These are phyloP conservation scores for Salix suchowensis DNA, from an alignment of 345 rosid species.

Conservation along the genomic window DNA sequence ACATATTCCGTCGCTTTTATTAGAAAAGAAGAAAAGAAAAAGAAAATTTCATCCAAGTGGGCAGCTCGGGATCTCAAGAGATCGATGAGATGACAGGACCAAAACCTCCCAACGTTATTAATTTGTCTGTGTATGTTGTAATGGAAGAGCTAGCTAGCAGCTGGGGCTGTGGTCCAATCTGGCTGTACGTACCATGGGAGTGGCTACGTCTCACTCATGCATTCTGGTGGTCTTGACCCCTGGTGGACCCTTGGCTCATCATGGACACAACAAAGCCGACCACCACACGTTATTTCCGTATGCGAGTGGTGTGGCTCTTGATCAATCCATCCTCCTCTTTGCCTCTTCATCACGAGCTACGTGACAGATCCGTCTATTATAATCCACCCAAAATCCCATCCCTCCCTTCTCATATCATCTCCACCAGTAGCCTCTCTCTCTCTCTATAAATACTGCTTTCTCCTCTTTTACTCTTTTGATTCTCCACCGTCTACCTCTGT, in stretches of 20 bases:
- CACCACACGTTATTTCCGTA: neutral
- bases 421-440: neutral
- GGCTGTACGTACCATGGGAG: neutral
- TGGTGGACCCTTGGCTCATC: neutral
- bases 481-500: neutral
- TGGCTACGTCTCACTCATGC: neutral
- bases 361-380: constrained; percentile 22
- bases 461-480: neutral
- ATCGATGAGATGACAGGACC: neutral
- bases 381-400: neutral
- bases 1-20: too few relatives aligned
- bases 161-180: neutral
- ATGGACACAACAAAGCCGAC: neutral
- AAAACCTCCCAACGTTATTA: neutral
- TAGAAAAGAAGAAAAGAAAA: too few relatives aligned
- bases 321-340: neutral
- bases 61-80: neutral
- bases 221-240: neutral
- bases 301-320: neutral
- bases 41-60: neutral
- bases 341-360: constrained; percentile 28
- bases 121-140: neutral
- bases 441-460: neutral
- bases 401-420: neutral
- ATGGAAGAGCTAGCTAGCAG: neutral